phyloP scores from a whole-genome alignment of 2,329 filamentous ascomycete species.

The Lasiodiplodia citricola region DNA sequence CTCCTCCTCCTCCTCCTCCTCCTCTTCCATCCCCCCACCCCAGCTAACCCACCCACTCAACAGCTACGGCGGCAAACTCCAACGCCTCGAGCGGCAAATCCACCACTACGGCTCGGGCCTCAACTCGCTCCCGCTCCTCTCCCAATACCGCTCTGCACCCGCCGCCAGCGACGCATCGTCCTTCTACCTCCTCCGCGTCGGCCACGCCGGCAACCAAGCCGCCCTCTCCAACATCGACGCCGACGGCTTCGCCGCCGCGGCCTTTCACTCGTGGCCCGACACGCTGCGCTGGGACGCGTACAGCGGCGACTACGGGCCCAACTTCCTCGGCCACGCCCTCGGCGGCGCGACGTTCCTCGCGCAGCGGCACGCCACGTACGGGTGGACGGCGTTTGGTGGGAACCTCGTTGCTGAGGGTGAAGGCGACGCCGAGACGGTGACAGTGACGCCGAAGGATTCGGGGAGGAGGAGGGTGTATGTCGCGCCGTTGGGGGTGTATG shows the following conservation, averaged over 20 bases:
- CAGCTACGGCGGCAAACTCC: constrained; percentile 49
- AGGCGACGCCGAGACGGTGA: constrained; percentile 31
- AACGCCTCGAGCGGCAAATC: constrained; percentile 56
- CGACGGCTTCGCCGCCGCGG: constrained; percentile 60
- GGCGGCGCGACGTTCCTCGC: constrained; percentile 59
- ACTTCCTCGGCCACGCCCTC: constrained; percentile 58
- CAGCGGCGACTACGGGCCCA: constrained; percentile 63
- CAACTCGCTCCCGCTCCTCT: constrained; percentile 61
- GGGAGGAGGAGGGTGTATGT: constrained; percentile 57
- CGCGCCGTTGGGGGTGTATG: constrained; percentile 35
- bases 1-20: too few species aligned
- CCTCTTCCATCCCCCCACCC: background rate
- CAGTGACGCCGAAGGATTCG: constrained; percentile 52
- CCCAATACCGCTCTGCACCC: constrained; percentile 55
- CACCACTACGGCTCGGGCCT: constrained; percentile 67
- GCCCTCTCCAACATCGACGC: constrained; percentile 62
- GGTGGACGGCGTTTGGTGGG: constrained; percentile 59
- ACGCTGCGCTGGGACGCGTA: constrained; percentile 62
- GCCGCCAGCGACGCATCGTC: constrained; percentile 35
- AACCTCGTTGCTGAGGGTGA: constrained; percentile 36
- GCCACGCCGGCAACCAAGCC: constrained; percentile 60
- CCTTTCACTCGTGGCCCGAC: constrained; percentile 64
- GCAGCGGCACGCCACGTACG: constrained; percentile 48
- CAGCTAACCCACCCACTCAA: too few species aligned
- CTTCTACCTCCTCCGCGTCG: constrained; percentile 59